phyloP scores from a whole-genome alignment of 306 rosid species.

The Carpinus fangiana region DNA sequence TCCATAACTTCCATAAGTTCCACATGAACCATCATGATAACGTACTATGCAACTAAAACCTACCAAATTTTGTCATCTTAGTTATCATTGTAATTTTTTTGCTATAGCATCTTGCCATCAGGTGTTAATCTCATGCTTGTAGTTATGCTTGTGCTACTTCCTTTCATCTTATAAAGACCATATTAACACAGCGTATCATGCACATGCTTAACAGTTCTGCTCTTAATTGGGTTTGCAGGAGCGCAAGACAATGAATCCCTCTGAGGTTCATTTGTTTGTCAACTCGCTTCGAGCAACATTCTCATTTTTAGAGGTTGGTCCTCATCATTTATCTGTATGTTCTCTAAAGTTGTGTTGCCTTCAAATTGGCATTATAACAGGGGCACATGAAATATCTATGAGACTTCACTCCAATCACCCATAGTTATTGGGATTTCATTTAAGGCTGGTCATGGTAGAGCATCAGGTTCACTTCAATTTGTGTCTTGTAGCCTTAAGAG shows the following conservation, averaged over 20 bases:
- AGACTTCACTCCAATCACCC: not conserved
- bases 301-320: slow-evolving; percentile 68
- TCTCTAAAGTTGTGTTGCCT: slow-evolving; percentile 21
- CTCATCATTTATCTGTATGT: slow-evolving; percentile 17
- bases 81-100: not conserved
- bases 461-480: not conserved
- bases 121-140: not conserved
- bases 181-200: slow-evolving; percentile 7
- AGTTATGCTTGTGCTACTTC: not conserved
- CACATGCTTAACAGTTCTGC: not conserved
- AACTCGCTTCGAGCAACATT: slow-evolving; percentile 70
- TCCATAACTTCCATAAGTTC: not conserved
- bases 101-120: not conserved
- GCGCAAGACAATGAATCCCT: slow-evolving; percentile 58
- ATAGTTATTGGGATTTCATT: slow-evolving; percentile 1
- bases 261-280: slow-evolving; percentile 61
- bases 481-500: not conserved
- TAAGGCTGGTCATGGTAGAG: slow-evolving; percentile 1
- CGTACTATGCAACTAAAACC: not conserved
- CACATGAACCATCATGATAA: not conserved
- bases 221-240: slow-evolving; percentile 61
- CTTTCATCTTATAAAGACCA: not conserved
- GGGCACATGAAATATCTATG: slow-evolving; percentile 14
- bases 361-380: slow-evolving; percentile 17
- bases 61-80: not conserved